Evolutionary conservation across 768 basidiomycete genomes (phyloP).

Genomic region (Boletus eberwhitei): DNA sequence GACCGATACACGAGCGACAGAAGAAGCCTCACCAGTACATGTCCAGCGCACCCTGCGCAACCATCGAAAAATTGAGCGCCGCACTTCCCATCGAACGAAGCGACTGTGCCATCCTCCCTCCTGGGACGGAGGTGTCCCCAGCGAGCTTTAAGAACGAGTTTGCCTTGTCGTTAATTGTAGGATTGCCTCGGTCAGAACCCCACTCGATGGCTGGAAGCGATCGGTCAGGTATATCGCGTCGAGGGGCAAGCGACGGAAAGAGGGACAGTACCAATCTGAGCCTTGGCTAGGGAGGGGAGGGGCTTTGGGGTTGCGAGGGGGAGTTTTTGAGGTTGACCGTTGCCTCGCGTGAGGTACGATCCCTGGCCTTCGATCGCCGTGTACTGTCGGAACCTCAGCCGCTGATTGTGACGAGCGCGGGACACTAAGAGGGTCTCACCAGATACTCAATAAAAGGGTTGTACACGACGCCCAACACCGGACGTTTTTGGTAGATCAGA

Average conservation of each 20-base stretch:
- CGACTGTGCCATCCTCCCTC: conserved; percentile 83
- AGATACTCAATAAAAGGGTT: conserved; percentile 89
- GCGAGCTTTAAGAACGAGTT: conserved; percentile 72
- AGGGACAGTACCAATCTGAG: conserved; percentile 53
- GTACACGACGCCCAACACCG: conserved; percentile 88
- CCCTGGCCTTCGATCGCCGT: conserved; percentile 78
- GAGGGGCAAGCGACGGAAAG: not conserved
- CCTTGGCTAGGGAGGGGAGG: conserved; percentile 64
- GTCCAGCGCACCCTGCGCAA: conserved; percentile 87
- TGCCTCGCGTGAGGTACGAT: conserved; percentile 62
- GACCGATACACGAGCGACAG: not conserved
- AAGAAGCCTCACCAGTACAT: conserved; percentile 67
- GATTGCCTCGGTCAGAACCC: conserved; percentile 71
- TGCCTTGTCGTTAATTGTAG: conserved; percentile 54
- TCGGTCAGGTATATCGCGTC: conserved; percentile 4
- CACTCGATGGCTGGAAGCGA: conserved; percentile 67
- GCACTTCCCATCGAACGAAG: conserved; percentile 82
- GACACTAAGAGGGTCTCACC: conserved; percentile 32
- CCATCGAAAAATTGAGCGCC: conserved; percentile 76
- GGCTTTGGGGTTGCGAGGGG: conserved; percentile 66
- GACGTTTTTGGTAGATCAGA: conserved; percentile 75
- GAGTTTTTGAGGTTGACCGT: conserved; percentile 48
- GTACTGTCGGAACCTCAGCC: conserved; percentile 44
- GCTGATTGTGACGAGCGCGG: not conserved
- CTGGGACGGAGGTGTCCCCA: conserved; percentile 61